These are phyloP conservation scores for Talaromyces piceae DNA, from an alignment of 2,329 filamentous ascomycete species.

Conservation along the genomic window DNA sequence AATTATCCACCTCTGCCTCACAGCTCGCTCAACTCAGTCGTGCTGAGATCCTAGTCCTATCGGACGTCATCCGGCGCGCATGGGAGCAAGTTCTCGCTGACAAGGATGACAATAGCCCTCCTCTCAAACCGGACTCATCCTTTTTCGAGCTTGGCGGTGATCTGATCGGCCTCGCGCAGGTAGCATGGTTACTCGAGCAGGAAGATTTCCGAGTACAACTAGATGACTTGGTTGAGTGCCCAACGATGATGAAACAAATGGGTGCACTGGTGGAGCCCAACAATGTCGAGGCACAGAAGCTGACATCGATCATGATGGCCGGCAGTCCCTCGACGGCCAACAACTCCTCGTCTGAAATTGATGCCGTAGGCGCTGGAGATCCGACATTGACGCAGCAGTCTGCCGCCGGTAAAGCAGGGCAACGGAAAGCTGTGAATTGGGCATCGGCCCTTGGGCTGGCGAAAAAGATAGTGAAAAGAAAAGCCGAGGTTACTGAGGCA, in stretches of 20 bases:
- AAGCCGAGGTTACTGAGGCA: constrained; percentile 1
- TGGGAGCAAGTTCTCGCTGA: constrained; percentile 34
- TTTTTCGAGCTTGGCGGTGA: constrained; percentile 38
- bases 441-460: constrained; percentile 10
- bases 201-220: constrained; percentile 32
- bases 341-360: not conserved
- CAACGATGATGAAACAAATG: constrained; percentile 36
- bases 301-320: constrained; percentile 7
- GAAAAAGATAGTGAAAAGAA: constrained; percentile 12
- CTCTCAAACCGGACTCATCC: constrained; percentile 32
- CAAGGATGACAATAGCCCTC: constrained; percentile 16
- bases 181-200: constrained; percentile 35
- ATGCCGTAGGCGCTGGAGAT: not conserved
- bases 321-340: not conserved
- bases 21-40: constrained; percentile 31
- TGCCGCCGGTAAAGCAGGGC: constrained; percentile 2
- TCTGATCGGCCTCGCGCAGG: constrained; percentile 34
- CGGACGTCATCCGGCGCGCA: constrained; percentile 31
- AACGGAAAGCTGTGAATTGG: constrained; percentile 9
- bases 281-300: constrained; percentile 4
- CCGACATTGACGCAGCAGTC: not conserved
- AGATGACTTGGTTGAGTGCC: constrained; percentile 34
- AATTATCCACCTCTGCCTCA: constrained; percentile 23
- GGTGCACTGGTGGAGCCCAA: constrained; percentile 22
- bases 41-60: constrained; percentile 32